These are phyloP conservation scores for Xylaria venustula DNA, from an alignment of 495 filamentous ascomycete species.

Conservation along the genomic window DNA sequence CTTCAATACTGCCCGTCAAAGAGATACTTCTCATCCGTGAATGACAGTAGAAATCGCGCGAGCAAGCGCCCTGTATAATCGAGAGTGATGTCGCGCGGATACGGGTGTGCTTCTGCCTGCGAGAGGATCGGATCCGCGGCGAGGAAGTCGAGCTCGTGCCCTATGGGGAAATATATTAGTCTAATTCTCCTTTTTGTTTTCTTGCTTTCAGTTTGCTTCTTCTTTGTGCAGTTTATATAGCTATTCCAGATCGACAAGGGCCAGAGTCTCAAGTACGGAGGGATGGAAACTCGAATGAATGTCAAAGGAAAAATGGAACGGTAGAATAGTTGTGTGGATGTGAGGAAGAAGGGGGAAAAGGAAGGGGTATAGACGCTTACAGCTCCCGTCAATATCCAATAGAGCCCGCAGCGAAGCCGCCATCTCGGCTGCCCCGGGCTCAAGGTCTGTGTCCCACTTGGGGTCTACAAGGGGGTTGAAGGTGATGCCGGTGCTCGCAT, in stretches of 20 bases:
- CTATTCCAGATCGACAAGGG: too few relatives aligned
- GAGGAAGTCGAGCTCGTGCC: constrained; percentile 47
- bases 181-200: too few relatives aligned
- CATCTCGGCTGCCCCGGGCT: constrained; percentile 39
- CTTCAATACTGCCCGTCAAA: constrained; percentile 29
- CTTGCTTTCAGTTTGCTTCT: too few relatives aligned
- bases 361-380: constrained; percentile 27
- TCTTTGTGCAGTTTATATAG: too few relatives aligned
- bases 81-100: constrained; percentile 41
- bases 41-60: constrained; percentile 50
- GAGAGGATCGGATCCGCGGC: constrained; percentile 44
- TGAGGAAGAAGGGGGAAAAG: not conserved
- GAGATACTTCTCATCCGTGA: constrained; percentile 41
- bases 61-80: constrained; percentile 50
- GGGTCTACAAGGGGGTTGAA: constrained; percentile 48
- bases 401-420: constrained; percentile 40
- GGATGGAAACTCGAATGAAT: too few relatives aligned
- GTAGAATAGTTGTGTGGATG: too few relatives aligned
- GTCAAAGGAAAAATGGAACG: too few relatives aligned
- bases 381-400: constrained; percentile 34
- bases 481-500: constrained; percentile 1
- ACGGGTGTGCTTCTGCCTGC: constrained; percentile 41
- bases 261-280: constrained; percentile 4
- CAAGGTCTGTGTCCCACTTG: constrained; percentile 36
- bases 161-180: constrained; percentile 22